These are phyloP conservation scores for Omphalea diandra DNA, from an alignment of 441 rosid genomes.

Conservation along the genomic window DNA sequence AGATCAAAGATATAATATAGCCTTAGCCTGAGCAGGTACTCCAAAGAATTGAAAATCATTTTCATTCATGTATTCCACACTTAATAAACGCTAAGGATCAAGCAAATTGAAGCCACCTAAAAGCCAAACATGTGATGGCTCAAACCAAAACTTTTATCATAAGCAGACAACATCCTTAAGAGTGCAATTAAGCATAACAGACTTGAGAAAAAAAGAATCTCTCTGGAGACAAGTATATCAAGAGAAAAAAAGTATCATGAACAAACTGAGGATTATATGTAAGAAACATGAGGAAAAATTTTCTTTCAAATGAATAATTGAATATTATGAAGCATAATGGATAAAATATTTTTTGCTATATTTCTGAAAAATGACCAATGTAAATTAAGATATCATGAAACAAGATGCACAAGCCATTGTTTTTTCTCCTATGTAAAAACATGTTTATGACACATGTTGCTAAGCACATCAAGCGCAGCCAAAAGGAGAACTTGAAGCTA, in stretches of 20 bases:
- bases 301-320: not conserved
- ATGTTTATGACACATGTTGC: not conserved
- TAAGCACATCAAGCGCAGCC: not conserved
- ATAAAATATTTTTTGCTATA: not conserved
- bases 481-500: not conserved
- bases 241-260: not conserved
- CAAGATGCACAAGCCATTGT: not conserved
- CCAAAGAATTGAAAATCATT: not conserved
- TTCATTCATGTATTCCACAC: not conserved
- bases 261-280: not conserved
- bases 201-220: not conserved
- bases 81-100: not conserved
- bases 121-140: not conserved
- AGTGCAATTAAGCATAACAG: no score
- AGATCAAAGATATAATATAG: slow-evolving; percentile 11
- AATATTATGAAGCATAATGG: not conserved
- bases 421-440: not conserved
- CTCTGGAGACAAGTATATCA: not conserved
- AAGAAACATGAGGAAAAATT: no score
- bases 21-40: not conserved
- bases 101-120: slow-evolving; percentile 3
- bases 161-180: no score
- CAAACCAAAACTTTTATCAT: not conserved
- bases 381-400: not conserved
- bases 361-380: not conserved